Evolutionary conservation across 306 rosid genomes (phyloP), one percentile per base, ranked within the genome.

Genomic region (Casuarina equisetifolia): DNA sequence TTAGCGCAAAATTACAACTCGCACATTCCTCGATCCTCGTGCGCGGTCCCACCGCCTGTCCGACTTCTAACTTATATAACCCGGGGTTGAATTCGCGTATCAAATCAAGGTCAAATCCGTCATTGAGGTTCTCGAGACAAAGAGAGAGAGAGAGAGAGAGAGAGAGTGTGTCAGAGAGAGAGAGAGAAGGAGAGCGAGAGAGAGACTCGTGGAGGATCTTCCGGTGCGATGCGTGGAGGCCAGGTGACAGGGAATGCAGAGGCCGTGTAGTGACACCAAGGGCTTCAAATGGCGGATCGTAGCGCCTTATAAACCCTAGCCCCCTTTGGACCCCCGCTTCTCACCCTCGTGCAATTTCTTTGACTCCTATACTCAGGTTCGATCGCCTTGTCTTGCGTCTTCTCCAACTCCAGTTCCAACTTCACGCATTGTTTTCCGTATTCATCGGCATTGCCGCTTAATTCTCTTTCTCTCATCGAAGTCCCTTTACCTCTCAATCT

Each of bases 211-310:
- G 87, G 85, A 70, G 81, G 74, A 73, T 81, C 32, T 76, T 57
- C 7, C 39, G 19, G 81, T 8, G 85, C 85, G 88, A 53, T 81
- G 82, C 85, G 85, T 84, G 88, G 88, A 74, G 39, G 59, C 39
- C 76, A 76, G 76, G 82, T 54, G 80, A 74, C 80, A 62, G 61
- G 32, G 53, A 72, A 39, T 75, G 70, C 57, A 58, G 78, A 48
- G 75, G 72, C 73, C 82, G 45, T 52, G 68, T 67, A 1, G 71
- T 16, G 51, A 67, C 36, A 12, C 54, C 57, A 32, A n/a, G 52
- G 35, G 51, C 70, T 55, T 73, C 61, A 73, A 64, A 77, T 82
- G 85, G 78, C 74, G 81, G 72, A 50, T 77, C 81, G n/a, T 64
- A 40, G 59, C 58, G 46, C 48, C 17, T 69, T 51, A 6, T 71